phyloP scores from a whole-genome alignment of 139 green algal genomes.

The Chlamydomonas sp. region DNA sequence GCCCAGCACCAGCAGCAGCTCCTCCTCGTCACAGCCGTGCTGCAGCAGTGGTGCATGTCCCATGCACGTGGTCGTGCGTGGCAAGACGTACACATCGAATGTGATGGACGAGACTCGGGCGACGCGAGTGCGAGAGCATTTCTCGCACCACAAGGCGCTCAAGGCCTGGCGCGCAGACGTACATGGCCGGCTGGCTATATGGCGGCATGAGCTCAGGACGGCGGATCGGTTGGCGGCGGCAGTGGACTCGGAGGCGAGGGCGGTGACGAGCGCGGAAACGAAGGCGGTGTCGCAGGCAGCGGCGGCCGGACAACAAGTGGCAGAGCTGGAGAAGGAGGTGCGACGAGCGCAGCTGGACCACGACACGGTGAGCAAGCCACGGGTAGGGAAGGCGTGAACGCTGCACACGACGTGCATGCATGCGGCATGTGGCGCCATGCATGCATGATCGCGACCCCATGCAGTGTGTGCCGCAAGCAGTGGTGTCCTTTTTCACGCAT shows the following conservation, averaged over 20 bases:
- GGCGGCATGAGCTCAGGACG: slow-evolving; percentile 13
- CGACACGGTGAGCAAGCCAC: slow-evolving; percentile 11
- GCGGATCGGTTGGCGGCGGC: slow-evolving; percentile 1
- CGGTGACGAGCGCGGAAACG: background rate
- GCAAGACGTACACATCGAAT: slow-evolving; percentile 25
- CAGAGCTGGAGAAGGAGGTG: slow-evolving; percentile 7
- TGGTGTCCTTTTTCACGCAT: too few species aligned
- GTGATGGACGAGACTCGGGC: slow-evolving; percentile 26
- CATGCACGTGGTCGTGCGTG: background rate
- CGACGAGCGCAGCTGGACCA: slow-evolving; percentile 19
- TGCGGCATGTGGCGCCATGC: too few species aligned
- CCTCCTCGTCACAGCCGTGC: too few species aligned
- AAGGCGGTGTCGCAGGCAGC: background rate
- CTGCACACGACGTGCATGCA: background rate
- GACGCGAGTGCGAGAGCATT: slow-evolving; percentile 22
- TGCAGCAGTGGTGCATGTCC: too few species aligned
- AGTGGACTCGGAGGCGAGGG: background rate
- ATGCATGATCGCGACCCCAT: too few species aligned
- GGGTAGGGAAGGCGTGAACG: background rate
- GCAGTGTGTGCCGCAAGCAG: too few species aligned
- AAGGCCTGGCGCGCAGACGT: slow-evolving; percentile 2
- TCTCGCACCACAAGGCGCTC: slow-evolving; percentile 2
- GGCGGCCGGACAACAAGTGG: slow-evolving; percentile 9
- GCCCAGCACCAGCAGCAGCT: too few species aligned
- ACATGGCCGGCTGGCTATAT: background rate